Evolutionary conservation across 495 filamentous ascomycete species (phyloP).

Genomic region (Stereocaulon alpinum): DNA sequence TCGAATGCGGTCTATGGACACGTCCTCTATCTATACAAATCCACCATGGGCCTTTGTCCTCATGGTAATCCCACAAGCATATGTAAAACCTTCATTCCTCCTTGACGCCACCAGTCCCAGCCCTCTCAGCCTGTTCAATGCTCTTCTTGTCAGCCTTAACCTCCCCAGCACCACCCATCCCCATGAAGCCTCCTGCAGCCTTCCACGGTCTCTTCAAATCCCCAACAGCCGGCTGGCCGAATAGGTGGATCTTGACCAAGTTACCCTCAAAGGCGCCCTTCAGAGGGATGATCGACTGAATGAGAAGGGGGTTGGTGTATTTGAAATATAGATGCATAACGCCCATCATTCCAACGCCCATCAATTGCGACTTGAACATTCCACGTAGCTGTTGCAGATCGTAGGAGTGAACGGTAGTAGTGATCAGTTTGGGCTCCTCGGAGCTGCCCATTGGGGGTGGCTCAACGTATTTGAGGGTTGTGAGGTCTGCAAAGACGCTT

Average conservation of each 20-base stretch:
- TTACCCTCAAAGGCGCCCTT: slow-evolving; percentile 93
- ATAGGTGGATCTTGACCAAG: slow-evolving; percentile 86
- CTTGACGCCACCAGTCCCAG: slow-evolving; percentile 77
- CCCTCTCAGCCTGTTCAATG: slow-evolving; percentile 76
- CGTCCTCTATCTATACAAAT: background rate
- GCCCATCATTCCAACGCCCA: slow-evolving; percentile 95
- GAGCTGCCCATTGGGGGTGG: slow-evolving; percentile 80
- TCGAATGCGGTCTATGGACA: too few species aligned
- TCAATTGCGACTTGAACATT: slow-evolving; percentile 76
- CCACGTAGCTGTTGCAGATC: slow-evolving; percentile 74
- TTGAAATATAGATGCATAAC: slow-evolving; percentile 98
- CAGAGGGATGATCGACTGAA: slow-evolving; percentile 96
- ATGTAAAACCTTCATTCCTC: slow-evolving; percentile 52
- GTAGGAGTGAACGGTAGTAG: slow-evolving; percentile 90
- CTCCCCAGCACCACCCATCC: slow-evolving; percentile 52
- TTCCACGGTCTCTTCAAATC: slow-evolving; percentile 96
- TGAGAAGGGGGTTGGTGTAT: slow-evolving; percentile 97
- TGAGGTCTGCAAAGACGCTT: slow-evolving; percentile 54
- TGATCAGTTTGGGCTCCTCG: slow-evolving; percentile 90
- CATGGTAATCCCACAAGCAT: background rate
- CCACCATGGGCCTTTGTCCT: background rate
- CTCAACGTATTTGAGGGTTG: slow-evolving; percentile 98
- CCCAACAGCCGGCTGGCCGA: slow-evolving; percentile 79
- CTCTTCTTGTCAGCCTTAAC: slow-evolving; percentile 95
- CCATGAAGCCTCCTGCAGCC: slow-evolving; percentile 69